Evolutionary conservation across 2,329 filamentous ascomycete genomes (phyloP), one percentile per base, ranked within the genome.

Genomic region (Penicillium sclerotigenum): DNA sequence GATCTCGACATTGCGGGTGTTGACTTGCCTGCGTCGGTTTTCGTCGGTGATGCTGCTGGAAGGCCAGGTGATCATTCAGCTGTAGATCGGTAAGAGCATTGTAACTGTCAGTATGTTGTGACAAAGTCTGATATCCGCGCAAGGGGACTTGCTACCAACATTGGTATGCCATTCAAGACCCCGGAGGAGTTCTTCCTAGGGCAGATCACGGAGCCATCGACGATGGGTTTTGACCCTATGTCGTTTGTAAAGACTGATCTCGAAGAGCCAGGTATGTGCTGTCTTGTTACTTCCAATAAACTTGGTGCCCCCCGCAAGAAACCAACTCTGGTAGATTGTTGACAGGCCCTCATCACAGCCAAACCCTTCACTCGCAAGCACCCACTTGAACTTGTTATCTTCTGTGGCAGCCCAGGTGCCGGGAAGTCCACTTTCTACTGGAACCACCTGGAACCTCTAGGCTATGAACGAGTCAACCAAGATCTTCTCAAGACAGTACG

Each of bases 401-500:
- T 96, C 71, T 93, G 90, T 68, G 94, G 94, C 1, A 90, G 89
- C 46, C 94, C 94, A 0, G 92, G 90, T 1, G 86, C 91, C 3
- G 94, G 94, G 18, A 97, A 99, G 74, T 96, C 90, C 37, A 93
- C 91, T 0, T 96, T 94, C 68, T 97, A 88, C 75, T 90, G 87
- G 85, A 86, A 82, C 59, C 78, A 89, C 61, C 77, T 97, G 34
- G 81, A 91, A 69, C 88, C 89, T 24, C 75, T 94, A 28, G 89
- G 87, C 4, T 97, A 96, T 70, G 83, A 85, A 69, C 84, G 94
- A 46, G 84, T 97, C 29, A 99, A 97, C 66, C 94, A 97, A 76
- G 94, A 97, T 73, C 83, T 81, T 1, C 80, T 97, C 45, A 96
- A 96, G 73, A 87, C 84, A 29, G 80, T 85, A 62, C 41, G 65